Percentiles rank a stretch among this genome's conserved stretches.
Evolutionary conservation across 2,329 filamentous ascomycete species (phyloP).

Genomic region (Mollisiaceae sp.): DNA sequence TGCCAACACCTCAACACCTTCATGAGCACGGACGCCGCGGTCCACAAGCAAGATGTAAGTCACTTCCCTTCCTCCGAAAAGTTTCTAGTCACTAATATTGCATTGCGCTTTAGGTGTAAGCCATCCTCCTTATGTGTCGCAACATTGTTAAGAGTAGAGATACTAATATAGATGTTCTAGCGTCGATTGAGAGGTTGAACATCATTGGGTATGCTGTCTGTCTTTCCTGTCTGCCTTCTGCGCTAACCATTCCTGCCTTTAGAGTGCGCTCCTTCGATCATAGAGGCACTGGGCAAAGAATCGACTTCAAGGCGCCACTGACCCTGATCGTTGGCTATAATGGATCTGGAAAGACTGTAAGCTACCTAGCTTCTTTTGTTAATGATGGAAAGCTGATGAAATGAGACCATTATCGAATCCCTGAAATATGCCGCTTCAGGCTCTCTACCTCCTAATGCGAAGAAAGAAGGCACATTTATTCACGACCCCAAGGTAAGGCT

Average conservation of each 20-base stretch:
- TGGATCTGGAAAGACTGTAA: conserved; percentile 89
- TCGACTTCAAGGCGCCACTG: conserved; percentile 86
- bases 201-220: conserved; percentile 12
- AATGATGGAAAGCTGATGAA: conserved; percentile 25
- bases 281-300: conserved; percentile 68
- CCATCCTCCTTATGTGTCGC: neutral
- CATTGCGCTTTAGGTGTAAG: conserved; percentile 16
- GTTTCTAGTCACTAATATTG: neutral
- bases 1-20: conserved; percentile 1
- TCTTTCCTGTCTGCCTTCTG: neutral
- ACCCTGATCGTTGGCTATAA: conserved; percentile 98
- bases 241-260: conserved; percentile 10
- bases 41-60: conserved; percentile 12
- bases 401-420: conserved; percentile 93
- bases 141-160: neutral
- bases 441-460: conserved; percentile 87
- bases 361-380: conserved; percentile 16
- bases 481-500: conserved; percentile 83
- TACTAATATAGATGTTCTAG: conserved; percentile 47
- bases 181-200: conserved; percentile 85
- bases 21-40: neutral
- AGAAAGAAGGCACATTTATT: conserved; percentile 87
- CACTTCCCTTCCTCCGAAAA: neutral
- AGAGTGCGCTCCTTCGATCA: conserved; percentile 87
- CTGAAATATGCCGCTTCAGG: conserved; percentile 98